These are phyloP conservation scores for Leonotis leonurus DNA, from an alignment of 257 asterid genomes.

Conservation along the genomic window DNA sequence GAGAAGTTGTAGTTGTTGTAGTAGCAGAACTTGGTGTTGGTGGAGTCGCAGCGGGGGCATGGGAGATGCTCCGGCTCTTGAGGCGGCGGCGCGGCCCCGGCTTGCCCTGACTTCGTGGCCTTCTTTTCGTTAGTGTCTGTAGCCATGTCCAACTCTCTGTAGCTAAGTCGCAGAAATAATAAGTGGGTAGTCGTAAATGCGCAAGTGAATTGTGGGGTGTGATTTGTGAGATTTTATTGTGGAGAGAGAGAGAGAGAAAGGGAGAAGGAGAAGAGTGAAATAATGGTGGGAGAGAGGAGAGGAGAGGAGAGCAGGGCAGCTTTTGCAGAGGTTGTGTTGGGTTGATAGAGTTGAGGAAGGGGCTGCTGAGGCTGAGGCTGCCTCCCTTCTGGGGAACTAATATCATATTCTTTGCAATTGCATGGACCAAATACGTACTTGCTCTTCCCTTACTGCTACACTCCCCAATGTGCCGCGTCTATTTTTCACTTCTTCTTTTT, in stretches of 20 bases:
- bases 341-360: too few species aligned
- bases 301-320: slow-evolving; percentile 51
- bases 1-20: slow-evolving; percentile 93
- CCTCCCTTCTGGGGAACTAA: background rate
- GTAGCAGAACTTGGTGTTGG: too few species aligned
- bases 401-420: background rate
- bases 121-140: slow-evolving; percentile 36
- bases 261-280: slow-evolving; percentile 17
- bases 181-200: background rate
- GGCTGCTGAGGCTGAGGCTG: too few species aligned
- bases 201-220: background rate
- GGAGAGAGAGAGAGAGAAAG: slow-evolving; percentile 17
- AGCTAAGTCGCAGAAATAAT: too few species aligned
- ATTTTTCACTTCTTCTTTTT: too few species aligned
- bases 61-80: slow-evolving; percentile 81
- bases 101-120: slow-evolving; percentile 25
- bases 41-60: slow-evolving; percentile 90
- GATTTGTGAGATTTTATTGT: slow-evolving; percentile 11
- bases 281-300: slow-evolving; percentile 33
- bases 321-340: slow-evolving; percentile 46
- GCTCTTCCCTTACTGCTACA: too few species aligned
- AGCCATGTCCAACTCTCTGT: slow-evolving; percentile 31
- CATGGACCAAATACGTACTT: background rate
- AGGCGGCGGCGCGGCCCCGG: slow-evolving; percentile 45
- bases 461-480: background rate